Base-by-base conservation (phyloP, 768 basidiomycete genomes). In the Lactifluus piperatus region DNA sequence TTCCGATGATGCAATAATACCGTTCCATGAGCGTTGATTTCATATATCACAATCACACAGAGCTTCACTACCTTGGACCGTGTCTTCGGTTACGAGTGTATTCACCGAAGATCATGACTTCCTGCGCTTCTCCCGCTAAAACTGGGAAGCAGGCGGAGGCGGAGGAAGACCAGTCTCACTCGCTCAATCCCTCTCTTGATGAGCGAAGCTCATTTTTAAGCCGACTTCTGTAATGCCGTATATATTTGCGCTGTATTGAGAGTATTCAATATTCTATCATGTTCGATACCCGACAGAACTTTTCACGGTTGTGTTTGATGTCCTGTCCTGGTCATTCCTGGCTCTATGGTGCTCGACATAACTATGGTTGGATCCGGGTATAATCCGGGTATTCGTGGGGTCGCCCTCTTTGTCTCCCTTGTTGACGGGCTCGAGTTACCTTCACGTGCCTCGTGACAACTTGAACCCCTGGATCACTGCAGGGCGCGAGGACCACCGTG, bases 81-180 rank as follows among this genome's bases (percentile, higher is more conserved):
- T 37, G 36, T 37, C 36, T n/a, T 36, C 44, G 16, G 26, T 56
- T 16, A 18, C n/a, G 16, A 27, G 44, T 29, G 34, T 22, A 14
- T 0, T 49, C 16, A 29, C 52, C 22, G 24, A 54, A 39, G 16
- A 16, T 24, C 22, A 54, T 36, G 36, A 56, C 46, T 56, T 56
- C 26, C 46, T 46, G 32, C 50, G 50, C 5, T 58, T 52, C 32
- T 52, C 51, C 39, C 57, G 50, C 24, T 52, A 34, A 52, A 26
- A 30, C 39, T 9, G 43, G 32, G 14, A 34, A n/a, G 41, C 29
- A 32, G 20, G 7, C 18, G 26, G 26, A 13, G 16, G 26, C 6
- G 30, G 30, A 30, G 8, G n/a, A n/a, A n/a, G n/a, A n/a, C n/a
- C n/a, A n/a, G n/a, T n/a, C n/a, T n/a, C 30, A 30, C 30, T 30